Percentiles rank a stretch among this genome's conserved stretches.
Conservation (phyloP, 179 eudicot genomes). For the Patellifolia procumbens region DNA sequence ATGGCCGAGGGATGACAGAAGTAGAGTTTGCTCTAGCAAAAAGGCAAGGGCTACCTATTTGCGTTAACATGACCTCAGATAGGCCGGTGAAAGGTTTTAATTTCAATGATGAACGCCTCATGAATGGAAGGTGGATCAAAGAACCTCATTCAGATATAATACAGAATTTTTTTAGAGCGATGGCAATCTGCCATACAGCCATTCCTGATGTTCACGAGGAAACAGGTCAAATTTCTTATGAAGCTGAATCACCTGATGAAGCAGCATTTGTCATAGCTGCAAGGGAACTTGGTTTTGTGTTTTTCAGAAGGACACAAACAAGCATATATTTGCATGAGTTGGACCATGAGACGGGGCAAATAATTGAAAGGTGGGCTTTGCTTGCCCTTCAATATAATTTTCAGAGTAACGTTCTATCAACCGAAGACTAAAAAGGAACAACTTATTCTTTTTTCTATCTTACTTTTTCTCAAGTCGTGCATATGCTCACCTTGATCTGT, state of each 20-base stretch:
- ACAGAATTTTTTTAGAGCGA: slow-evolving; percentile 34
- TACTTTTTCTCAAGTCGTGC: background rate
- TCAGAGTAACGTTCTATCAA: background rate
- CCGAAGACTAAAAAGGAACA: background rate
- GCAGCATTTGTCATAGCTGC: slow-evolving; percentile 52
- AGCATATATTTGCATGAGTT: slow-evolving; percentile 38
- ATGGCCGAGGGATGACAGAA: slow-evolving; percentile 49
- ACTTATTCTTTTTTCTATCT: background rate
- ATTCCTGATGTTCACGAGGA: slow-evolving; percentile 43
- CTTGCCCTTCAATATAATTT: background rate
- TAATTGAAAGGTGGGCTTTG: slow-evolving; percentile 38
- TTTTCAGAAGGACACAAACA: slow-evolving; percentile 41
- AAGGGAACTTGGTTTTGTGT: slow-evolving; percentile 46
- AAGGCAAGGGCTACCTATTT: slow-evolving; percentile 30
- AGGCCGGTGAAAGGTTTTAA: slow-evolving; percentile 44
- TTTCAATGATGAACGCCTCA: slow-evolving; percentile 44
- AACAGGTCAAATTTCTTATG: slow-evolving; percentile 38
- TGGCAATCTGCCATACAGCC: slow-evolving; percentile 49
- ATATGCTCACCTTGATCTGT: background rate
- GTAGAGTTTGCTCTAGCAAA: slow-evolving; percentile 43
- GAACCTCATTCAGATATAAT: slow-evolving; percentile 35
- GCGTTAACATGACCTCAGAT: slow-evolving; percentile 3
- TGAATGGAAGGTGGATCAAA: slow-evolving; percentile 41
- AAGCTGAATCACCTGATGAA: slow-evolving; percentile 56
- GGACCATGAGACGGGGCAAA: slow-evolving; percentile 32